A percentile compares a stretch with the other conserved stretches of the same genome.
These are phyloP conservation scores for Penstemon barbatus DNA, from an alignment of 257 asterid genomes.

Conservation along the genomic window DNA sequence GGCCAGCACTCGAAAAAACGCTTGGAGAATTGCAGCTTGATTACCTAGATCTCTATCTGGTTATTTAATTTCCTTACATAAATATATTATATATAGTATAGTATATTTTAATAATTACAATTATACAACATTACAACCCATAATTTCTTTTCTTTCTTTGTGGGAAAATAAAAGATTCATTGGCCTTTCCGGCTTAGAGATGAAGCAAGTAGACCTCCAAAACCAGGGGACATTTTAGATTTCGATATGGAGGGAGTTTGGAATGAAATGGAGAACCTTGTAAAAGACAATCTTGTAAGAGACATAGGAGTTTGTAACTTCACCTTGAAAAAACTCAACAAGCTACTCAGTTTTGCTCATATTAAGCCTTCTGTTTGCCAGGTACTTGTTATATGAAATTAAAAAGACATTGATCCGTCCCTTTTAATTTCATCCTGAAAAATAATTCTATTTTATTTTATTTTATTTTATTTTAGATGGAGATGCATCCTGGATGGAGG, in stretches of 20 bases:
- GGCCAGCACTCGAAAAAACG: conserved; percentile 57
- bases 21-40: conserved; percentile 63
- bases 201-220: conserved; percentile 63
- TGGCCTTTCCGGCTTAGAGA: conserved; percentile 72
- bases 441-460: too few relatives aligned
- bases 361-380: conserved; percentile 73
- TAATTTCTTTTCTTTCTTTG: background rate
- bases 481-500: conserved; percentile 93
- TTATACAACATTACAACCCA: too few relatives aligned
- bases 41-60: conserved; percentile 77
- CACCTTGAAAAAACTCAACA: conserved; percentile 49
- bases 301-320: conserved; percentile 70
- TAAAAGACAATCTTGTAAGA: conserved; percentile 49
- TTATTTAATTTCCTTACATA: conserved; percentile 13
- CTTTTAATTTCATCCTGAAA: background rate
- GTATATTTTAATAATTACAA: background rate
- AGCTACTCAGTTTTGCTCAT: conserved; percentile 49
- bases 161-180: conserved; percentile 41
- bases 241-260: conserved; percentile 77
- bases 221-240: conserved; percentile 50
- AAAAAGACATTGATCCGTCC: too few relatives aligned
- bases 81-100: background rate
- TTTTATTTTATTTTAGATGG: conserved; percentile 69
- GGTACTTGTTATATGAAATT: conserved; percentile 24
- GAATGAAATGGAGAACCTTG: conserved; percentile 82